Evolutionary conservation across 169 alveolate species (phyloP).

Genomic region (Babesia divergens): DNA sequence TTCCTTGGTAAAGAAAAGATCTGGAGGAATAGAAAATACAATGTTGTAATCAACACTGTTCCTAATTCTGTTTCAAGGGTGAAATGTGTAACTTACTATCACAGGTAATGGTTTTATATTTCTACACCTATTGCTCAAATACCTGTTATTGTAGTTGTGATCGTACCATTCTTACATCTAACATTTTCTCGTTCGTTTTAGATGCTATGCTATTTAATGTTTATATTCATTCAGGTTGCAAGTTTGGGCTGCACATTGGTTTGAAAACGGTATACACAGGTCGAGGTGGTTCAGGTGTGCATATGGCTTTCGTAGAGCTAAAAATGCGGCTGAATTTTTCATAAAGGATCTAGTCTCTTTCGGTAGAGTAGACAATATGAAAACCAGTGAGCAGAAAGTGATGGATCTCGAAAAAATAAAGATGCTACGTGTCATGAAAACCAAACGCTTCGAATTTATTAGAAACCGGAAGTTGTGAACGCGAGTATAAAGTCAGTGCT

Average conservation of each 20-base stretch:
- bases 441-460: constrained; percentile 41
- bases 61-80: constrained; percentile 72
- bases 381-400: constrained; percentile 69
- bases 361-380: constrained; percentile 71
- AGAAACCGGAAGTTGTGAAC: not conserved
- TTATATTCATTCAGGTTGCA: constrained; percentile 59
- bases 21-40: constrained; percentile 79
- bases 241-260: constrained; percentile 83
- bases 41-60: constrained; percentile 57
- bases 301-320: constrained; percentile 78
- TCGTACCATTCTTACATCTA: too few relatives aligned
- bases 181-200: too few relatives aligned
- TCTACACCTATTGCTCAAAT: too few relatives aligned
- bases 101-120: constrained; percentile 49
- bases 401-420: constrained; percentile 64
- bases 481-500: not conserved
- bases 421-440: constrained; percentile 57
- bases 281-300: constrained; percentile 82
- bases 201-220: too few relatives aligned
- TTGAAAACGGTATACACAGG: constrained; percentile 79
- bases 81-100: constrained; percentile 68
- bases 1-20: constrained; percentile 64
- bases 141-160: too few relatives aligned
- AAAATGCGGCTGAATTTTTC: constrained; percentile 79
- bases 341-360: constrained; percentile 38